Evolutionary conservation across 805 yeast species (phyloP), one percentile per base, ranked within the genome.

Genomic region (Monosporozyma servazzii): DNA sequence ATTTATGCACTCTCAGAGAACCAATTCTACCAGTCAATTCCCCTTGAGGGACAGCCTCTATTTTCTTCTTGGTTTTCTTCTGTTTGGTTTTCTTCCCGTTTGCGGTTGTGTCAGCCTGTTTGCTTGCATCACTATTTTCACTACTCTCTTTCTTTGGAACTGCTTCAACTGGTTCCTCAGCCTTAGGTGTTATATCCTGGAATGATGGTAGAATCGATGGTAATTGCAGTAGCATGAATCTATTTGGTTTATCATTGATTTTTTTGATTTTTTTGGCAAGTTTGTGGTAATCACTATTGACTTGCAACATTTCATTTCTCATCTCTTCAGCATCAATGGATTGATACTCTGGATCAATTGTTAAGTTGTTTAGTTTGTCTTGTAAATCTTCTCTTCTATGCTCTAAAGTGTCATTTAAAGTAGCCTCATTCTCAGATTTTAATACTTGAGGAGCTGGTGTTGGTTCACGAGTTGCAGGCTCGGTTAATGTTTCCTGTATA

Each of bases 1-100:
- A 87, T 60, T 82, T 79, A 65, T 90, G 96, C 45, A 83, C 73
- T 51, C 91, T 78, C 33, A 91, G 62, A 9, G 77, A 74, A 5
- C 97, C 97, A 39, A 88, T 74, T 50, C 73, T 73, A 1, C 96
- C 96, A 40, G 70, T 21, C 50, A 58, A 53, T 8, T 57, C 50
- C 33, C 53, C 53, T 15, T 49, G 54, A 37, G 53, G 48, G 5
- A 49, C 47, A 45, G 33, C 53, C 51, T 27, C 56, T 54, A 45
- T 49, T 48, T 13, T 46, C 44, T 15, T 53, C 49, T 23, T 53
- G 41, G 37, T 30, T 51, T 13, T 20, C n/a, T 29, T 29, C 1
- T 15, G 17, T 18, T 43, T 43, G 1, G 36, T n/a, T 41, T 41
- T 41, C 27, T 41, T 41, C 17, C 37, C 37, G 17, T 33, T 33